Evolutionary conservation across 257 asterid genomes (phyloP), one percentile per base, ranked within the genome.

Genomic region (Euphrasia confusa): DNA sequence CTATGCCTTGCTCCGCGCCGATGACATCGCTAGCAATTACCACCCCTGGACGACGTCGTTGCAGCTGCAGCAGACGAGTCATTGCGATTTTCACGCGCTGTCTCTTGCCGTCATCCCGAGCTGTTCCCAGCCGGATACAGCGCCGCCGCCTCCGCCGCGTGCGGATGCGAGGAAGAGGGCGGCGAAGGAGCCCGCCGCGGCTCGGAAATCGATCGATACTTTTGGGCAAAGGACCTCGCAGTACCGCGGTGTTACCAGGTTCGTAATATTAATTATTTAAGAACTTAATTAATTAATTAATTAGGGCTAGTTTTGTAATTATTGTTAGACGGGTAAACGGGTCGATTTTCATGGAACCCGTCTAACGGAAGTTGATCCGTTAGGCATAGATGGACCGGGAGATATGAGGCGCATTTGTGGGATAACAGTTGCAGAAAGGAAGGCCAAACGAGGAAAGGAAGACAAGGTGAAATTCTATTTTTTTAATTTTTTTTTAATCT

Each of bases 361-460:
- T 35, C 40, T 35, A 2, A 35, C 40, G 10, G 2, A 35, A 7
- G 1, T 7, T 7, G 40, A 35, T 0, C 40, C 7, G 14, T 45
- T 57, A 88, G 96, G 72, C 96, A 88, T 77, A 66, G 94, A 60
- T 88, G 96, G 96, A 88, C 96, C 4, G 94, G 96, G 62, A 83
- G 96, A 70, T 85, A 88, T 66, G 96, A 88, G 62, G 96, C 94
- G 30, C 96, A 88, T 77, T 80, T 88, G 67, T 88, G 94, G 96
- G 94, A 88, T 42, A 88, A 85, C 53, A 88, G 94, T 67, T 81
- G 91, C 71, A 81, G 86, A 72, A 88, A 88, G 67, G 94, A 88
- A 83, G 96, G 96, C 4, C 96, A 88, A 72, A 85, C 91, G 13
- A 83, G 96, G 64, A 88, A 88, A 74, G 96, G 96, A 65, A 85